A percentile compares a stretch with the other conserved stretches of the same genome.
phyloP scores from a whole-genome alignment of 83 land plant genomes.

The Picea abies region DNA sequence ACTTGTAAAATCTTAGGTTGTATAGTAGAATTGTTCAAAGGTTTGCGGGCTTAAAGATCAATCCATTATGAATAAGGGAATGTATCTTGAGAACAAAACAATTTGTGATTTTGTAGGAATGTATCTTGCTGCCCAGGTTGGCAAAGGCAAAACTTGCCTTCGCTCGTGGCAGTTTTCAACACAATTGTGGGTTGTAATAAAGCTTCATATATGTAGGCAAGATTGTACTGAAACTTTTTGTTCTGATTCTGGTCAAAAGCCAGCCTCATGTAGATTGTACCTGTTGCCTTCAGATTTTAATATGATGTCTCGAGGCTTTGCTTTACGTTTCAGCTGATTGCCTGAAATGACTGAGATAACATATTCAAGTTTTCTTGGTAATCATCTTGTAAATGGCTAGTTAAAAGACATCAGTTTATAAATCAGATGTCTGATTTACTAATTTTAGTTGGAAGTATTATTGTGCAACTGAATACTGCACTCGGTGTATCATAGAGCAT shows the following conservation, averaged over 20 bases:
- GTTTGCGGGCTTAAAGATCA: neutral
- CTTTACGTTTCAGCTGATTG: neutral
- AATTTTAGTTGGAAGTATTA: no score
- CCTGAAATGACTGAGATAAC: neutral
- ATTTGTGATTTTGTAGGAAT: neutral
- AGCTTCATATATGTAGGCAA: constrained; percentile 9
- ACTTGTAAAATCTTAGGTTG: no score
- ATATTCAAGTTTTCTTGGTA: no score
- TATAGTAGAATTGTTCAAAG: no score
- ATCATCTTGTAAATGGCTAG: no score
- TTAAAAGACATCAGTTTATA: no score
- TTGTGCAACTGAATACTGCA: no score
- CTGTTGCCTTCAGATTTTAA: neutral
- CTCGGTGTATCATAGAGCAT: no score
- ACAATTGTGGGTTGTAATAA: neutral
- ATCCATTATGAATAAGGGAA: neutral
- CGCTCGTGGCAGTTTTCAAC: constrained; percentile 45
- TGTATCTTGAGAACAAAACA: neutral
- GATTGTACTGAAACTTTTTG: neutral
- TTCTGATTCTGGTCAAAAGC: constrained; percentile 1
- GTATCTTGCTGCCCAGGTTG: constrained; percentile 56
- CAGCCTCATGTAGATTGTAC: neutral
- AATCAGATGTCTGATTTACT: no score
- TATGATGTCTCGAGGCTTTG: neutral
- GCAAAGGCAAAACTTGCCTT: constrained; percentile 37